Percentiles rank a stretch among this genome's conserved stretches.
Evolutionary conservation across 176 grass and related monocot species (phyloP).

Genomic region (Luzula sylvatica): DNA sequence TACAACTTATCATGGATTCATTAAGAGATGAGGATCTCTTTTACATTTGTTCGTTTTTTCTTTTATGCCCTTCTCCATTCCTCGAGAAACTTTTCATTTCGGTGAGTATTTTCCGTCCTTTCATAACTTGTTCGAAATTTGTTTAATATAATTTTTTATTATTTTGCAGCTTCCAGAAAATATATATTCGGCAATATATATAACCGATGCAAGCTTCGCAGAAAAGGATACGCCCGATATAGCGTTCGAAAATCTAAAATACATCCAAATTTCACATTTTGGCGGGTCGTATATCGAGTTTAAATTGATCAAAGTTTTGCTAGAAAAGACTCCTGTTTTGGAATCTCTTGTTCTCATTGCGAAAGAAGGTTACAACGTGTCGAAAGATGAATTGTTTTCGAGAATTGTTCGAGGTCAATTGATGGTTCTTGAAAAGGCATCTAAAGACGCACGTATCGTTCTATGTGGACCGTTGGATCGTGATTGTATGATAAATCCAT

Average conservation of each 20-base stretch:
- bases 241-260: conserved; percentile 26
- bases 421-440: conserved; percentile 19
- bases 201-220: not conserved
- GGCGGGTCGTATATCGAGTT: conserved; percentile 25
- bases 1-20: conserved; percentile 34
- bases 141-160: not conserved
- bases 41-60: conserved; percentile 18
- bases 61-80: conserved; percentile 3
- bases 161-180: conserved; percentile 22
- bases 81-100: conserved; percentile 42
- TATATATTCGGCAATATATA: not conserved
- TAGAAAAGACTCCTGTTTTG: conserved; percentile 20
- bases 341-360: conserved; percentile 38
- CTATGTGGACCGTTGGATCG: conserved; percentile 22
- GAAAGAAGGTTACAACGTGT: not conserved
- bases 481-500: conserved; percentile 11
- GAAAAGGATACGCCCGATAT: not conserved
- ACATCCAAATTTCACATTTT: conserved; percentile 42
- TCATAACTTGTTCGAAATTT: not conserved
- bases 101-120: conserved; percentile 1
- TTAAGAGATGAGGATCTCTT: not conserved
- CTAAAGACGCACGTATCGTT: not conserved
- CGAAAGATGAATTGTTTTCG: conserved; percentile 4
- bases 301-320: conserved; percentile 30
- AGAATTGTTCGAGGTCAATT: conserved; percentile 22